These are phyloP conservation scores for Phlebiopsis gigantea DNA, from an alignment of 768 basidiomycete genomes.

Conservation along the genomic window DNA sequence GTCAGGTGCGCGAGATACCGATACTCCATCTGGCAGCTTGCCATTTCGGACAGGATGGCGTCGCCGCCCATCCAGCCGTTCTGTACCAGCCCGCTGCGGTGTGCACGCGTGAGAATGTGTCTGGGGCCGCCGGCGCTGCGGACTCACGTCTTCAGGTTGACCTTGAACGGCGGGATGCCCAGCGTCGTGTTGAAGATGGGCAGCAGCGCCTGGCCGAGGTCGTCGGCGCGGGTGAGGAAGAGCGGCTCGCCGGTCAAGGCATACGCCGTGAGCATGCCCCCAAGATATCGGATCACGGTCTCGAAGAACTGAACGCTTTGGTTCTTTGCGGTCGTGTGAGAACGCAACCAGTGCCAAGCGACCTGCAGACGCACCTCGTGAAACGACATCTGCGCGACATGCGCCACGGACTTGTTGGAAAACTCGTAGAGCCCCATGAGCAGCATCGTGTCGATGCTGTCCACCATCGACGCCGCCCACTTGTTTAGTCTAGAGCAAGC, in stretches of 20 bases:
- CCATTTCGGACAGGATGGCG: slow-evolving; percentile 65
- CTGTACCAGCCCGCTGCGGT: slow-evolving; percentile 32
- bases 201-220: slow-evolving; percentile 68
- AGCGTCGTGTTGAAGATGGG: slow-evolving; percentile 65
- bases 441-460: slow-evolving; percentile 82
- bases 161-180: slow-evolving; percentile 65
- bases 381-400: slow-evolving; percentile 43
- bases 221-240: slow-evolving; percentile 66
- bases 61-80: slow-evolving; percentile 31
- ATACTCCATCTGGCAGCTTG: slow-evolving; percentile 82
- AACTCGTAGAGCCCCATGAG: slow-evolving; percentile 74
- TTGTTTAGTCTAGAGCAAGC: slow-evolving; percentile 61
- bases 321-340: slow-evolving; percentile 30
- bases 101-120: background rate
- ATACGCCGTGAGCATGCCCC: slow-evolving; percentile 80
- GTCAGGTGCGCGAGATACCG: slow-evolving; percentile 81
- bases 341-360: background rate
- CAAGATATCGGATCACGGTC: slow-evolving; percentile 80
- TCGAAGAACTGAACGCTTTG: slow-evolving; percentile 59
- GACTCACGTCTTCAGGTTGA: slow-evolving; percentile 58
- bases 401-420: slow-evolving; percentile 57
- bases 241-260: slow-evolving; percentile 62
- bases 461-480: slow-evolving; percentile 75
- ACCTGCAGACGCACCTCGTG: slow-evolving; percentile 4
- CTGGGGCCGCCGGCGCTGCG: background rate